These are phyloP conservation scores for Musa schizocarpa DNA, from an alignment of 176 grass and related monocot genomes.

Conservation along the genomic window DNA sequence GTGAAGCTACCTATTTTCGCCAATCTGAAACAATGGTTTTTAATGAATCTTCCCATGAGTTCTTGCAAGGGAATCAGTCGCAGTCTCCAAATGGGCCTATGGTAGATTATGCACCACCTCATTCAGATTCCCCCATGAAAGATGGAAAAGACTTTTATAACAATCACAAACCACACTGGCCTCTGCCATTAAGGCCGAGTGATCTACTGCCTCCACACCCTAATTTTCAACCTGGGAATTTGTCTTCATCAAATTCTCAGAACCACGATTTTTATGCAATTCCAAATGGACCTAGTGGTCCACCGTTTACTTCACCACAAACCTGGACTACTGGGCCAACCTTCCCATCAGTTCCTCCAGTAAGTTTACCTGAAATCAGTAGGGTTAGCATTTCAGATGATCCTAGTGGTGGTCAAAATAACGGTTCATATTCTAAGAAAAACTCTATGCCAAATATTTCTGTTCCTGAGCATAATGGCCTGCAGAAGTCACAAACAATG, in stretches of 20 bases:
- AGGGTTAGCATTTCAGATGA: conserved; percentile 44
- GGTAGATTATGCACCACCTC: conserved; percentile 23
- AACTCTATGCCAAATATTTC: conserved; percentile 38
- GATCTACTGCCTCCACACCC: conserved; percentile 28
- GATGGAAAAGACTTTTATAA: conserved; percentile 30
- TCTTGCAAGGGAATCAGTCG: conserved; percentile 39
- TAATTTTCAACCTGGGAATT: conserved; percentile 37
- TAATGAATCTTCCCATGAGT: conserved; percentile 34
- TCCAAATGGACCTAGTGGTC: conserved; percentile 33
- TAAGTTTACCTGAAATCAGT: conserved; percentile 42
- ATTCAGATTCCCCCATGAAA: conserved; percentile 27
- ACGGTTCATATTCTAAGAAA: conserved; percentile 22
- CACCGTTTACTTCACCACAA: conserved; percentile 30
- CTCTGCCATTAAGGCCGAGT: conserved; percentile 31
- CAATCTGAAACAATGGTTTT: neutral
- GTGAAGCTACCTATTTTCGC: conserved; percentile 6
- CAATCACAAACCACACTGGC: conserved; percentile 35
- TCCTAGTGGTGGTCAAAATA: conserved; percentile 35
- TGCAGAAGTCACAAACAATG: conserved; percentile 35
- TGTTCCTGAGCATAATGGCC: conserved; percentile 26
- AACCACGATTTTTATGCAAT: conserved; percentile 39
- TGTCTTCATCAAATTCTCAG: conserved; percentile 43
- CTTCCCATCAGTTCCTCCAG: conserved; percentile 28
- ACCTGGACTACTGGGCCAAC: conserved; percentile 37
- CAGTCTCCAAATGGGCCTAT: conserved; percentile 28